These are phyloP conservation scores for Sergeia podlipaevii DNA, from an alignment of 208 protist genomes.

Conservation along the genomic window DNA sequence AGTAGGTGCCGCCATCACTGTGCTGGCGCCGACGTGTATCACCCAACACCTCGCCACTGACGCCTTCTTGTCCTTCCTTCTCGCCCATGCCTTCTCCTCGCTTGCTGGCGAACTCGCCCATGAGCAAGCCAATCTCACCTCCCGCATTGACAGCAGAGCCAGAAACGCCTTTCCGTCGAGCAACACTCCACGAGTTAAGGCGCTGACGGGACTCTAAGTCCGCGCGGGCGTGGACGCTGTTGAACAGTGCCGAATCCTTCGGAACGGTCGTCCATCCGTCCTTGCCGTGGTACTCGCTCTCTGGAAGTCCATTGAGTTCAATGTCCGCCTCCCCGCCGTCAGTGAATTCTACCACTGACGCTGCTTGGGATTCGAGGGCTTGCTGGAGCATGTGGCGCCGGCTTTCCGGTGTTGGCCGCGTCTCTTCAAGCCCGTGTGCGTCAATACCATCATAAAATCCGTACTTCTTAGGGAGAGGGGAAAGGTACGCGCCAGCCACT, in stretches of 20 bases:
- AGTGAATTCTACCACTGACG: constrained; percentile 71
- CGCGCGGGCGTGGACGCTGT: constrained; percentile 32
- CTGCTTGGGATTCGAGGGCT: constrained; percentile 52
- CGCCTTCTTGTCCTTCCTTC: not conserved
- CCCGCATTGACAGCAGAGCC: not conserved
- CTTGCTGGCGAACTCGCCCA: constrained; percentile 1
- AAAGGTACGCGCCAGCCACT: constrained; percentile 50
- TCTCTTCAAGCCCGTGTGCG: constrained; percentile 34
- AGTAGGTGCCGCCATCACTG: constrained; percentile 55
- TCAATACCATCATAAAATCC: constrained; percentile 75
- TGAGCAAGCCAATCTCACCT: not conserved
- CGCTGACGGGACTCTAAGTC: constrained; percentile 77
- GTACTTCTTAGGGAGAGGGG: constrained; percentile 55
- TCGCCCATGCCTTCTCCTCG: not conserved
- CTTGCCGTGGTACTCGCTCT: constrained; percentile 69
- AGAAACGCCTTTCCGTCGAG: constrained; percentile 12
- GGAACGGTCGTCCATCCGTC: constrained; percentile 74
- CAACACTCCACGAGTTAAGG: constrained; percentile 69
- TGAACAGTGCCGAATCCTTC: constrained; percentile 72
- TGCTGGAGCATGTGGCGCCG: constrained; percentile 42
- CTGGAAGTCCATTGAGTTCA: constrained; percentile 59
- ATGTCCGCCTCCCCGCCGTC: constrained; percentile 78
- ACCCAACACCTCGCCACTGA: constrained; percentile 28
- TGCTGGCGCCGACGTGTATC: constrained; percentile 35
- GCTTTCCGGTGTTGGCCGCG: constrained; percentile 30